Conservation (phyloP, 495 filamentous ascomycete genomes). For the Choiromyces venosus region DNA sequence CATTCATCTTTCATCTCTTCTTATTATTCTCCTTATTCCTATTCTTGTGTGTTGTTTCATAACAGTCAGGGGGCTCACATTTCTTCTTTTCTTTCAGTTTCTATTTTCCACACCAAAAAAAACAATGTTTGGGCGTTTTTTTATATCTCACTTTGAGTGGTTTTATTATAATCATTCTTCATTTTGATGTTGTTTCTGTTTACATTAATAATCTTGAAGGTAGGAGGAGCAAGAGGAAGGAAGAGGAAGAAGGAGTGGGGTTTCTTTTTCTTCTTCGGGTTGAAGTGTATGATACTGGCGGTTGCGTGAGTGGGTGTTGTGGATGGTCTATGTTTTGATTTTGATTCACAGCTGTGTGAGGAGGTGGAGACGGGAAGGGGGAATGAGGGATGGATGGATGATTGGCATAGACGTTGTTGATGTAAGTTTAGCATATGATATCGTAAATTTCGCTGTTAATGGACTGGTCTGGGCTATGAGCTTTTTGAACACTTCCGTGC, state of each 20-base stretch:
- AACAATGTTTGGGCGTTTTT: slow-evolving; percentile 1
- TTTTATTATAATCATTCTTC: too few species aligned
- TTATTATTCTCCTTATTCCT: too few species aligned
- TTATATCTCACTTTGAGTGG: too few species aligned
- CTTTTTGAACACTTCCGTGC: background rate
- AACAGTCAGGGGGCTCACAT: background rate
- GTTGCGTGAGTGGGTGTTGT: background rate
- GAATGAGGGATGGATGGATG: background rate
- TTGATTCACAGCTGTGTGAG: background rate
- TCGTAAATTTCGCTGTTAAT: background rate
- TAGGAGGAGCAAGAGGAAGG: background rate
- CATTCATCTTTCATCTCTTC: too few species aligned
- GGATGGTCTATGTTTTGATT: background rate
- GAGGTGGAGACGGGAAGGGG: background rate
- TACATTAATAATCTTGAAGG: background rate
- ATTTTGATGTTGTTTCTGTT: background rate
- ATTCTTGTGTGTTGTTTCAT: background rate
- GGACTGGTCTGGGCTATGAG: background rate
- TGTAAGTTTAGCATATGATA: background rate
- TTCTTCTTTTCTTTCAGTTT: background rate
- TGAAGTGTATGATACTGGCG: background rate
- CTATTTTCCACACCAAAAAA: background rate
- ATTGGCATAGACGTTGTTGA: background rate
- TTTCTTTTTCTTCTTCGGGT: background rate
- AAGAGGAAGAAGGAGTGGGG: background rate